phyloP scores from a whole-genome alignment of 2,329 filamentous ascomycete species.

The Colletotrichum destructivum region DNA sequence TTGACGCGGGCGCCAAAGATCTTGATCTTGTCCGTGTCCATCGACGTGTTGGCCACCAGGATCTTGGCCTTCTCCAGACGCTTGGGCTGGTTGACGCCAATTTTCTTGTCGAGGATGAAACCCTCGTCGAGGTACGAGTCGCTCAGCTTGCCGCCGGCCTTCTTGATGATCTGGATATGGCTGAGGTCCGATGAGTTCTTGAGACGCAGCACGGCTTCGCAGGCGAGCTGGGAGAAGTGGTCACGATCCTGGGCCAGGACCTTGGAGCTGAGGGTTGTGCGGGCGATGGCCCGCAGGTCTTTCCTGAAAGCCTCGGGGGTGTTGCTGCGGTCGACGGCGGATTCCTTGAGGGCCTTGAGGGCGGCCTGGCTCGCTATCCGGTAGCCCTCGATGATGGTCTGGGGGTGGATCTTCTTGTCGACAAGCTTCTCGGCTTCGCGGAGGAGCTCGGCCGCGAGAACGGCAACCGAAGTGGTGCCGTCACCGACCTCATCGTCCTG shows the following conservation, averaged over 20 bases:
- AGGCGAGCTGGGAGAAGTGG: conserved; percentile 91
- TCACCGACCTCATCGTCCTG: conserved; percentile 99
- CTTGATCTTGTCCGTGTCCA: conserved; percentile 99
- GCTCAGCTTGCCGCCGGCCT: conserved; percentile 95
- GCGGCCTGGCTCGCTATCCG: conserved; percentile 95
- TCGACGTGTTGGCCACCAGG: conserved; percentile 95
- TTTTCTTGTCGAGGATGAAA: conserved; percentile 99
- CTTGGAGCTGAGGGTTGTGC: conserved; percentile 97
- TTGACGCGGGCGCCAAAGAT: conserved; percentile 98
- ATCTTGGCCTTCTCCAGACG: conserved; percentile 98
- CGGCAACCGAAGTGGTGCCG: conserved; percentile 97
- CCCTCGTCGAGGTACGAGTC: conserved; percentile 98
- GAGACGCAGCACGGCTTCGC: conserved; percentile 91
- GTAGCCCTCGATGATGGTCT: conserved; percentile 99
- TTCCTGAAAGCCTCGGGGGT: conserved; percentile 87
- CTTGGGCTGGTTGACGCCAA: conserved; percentile 98
- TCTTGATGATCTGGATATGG: conserved; percentile 99
- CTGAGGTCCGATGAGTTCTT: conserved; percentile 93
- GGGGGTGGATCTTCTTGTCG: conserved; percentile 98
- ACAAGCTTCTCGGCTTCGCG: conserved; percentile 98
- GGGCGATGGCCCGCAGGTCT: conserved; percentile 90
- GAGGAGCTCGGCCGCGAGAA: conserved; percentile 93
- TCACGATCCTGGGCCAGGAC: conserved; percentile 94
- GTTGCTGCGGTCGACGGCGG: conserved; percentile 91
- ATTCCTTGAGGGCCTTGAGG: conserved; percentile 84